Evolutionary conservation across 768 basidiomycete species (phyloP).

Genomic region (Crassisporium funariophilum): DNA sequence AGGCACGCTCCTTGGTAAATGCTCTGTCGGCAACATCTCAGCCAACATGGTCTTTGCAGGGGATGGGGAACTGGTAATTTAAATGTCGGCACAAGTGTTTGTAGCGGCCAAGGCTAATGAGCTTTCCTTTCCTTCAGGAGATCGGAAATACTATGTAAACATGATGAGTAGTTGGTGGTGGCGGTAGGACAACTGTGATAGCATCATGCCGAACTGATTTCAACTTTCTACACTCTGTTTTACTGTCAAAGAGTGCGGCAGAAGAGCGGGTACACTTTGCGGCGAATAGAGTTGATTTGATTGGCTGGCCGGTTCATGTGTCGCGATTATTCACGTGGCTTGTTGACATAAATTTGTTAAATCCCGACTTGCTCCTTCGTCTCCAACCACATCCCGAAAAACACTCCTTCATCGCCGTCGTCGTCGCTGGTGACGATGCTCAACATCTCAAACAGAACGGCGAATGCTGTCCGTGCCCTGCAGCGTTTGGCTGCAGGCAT

Average conservation of each 20-base stretch:
- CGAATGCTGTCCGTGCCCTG: constrained; percentile 48
- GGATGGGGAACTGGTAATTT: constrained; percentile 42
- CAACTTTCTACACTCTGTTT: neutral
- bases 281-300: constrained; percentile 26
- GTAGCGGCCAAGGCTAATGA: constrained; percentile 37
- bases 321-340: constrained; percentile 41
- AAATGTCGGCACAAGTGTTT: constrained; percentile 50
- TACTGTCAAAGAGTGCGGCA: constrained; percentile 18
- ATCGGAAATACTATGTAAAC: too few species aligned
- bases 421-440: constrained; percentile 20
- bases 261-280: constrained; percentile 20
- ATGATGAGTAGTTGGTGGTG: neutral
- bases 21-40: constrained; percentile 51
- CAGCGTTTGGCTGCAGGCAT: constrained; percentile 65
- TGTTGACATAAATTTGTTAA: constrained; percentile 41
- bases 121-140: constrained; percentile 15
- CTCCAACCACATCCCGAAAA: constrained; percentile 30
- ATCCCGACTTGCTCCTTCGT: constrained; percentile 37
- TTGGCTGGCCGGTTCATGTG: constrained; percentile 36
- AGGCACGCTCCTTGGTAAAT: constrained; percentile 65
- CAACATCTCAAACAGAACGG: neutral
- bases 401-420: constrained; percentile 29
- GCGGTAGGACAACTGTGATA: neutral
- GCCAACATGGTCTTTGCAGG: constrained; percentile 51
- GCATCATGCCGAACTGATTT: too few species aligned